These are phyloP conservation scores for Boletales sp. DNA, from an alignment of 768 basidiomycete genomes.

Conservation along the genomic window DNA sequence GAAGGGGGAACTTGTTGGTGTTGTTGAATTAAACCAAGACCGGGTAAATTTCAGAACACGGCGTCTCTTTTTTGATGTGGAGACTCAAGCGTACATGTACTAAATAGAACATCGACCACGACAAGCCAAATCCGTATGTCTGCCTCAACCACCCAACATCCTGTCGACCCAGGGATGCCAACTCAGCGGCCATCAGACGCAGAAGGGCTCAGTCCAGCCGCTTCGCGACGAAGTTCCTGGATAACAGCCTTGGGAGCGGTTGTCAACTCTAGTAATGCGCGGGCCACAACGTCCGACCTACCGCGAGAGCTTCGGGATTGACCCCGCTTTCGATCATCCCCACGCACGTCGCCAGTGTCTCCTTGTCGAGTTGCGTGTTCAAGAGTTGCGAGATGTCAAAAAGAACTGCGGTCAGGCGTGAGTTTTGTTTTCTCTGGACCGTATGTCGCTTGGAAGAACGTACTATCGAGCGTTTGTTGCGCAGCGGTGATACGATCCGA, in stretches of 20 bases:
- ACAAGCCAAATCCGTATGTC: slow-evolving; percentile 17
- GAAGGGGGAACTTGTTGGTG: background rate
- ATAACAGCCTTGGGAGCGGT: slow-evolving; percentile 62
- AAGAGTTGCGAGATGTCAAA: slow-evolving; percentile 86
- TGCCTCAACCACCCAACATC: slow-evolving; percentile 5
- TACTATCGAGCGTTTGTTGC: slow-evolving; percentile 69
- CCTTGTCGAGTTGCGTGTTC: slow-evolving; percentile 84
- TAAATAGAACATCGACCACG: slow-evolving; percentile 15
- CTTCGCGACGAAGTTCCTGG: slow-evolving; percentile 78
- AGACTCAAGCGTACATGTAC: background rate
- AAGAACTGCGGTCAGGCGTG: slow-evolving; percentile 49
- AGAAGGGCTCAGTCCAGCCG: slow-evolving; percentile 34
- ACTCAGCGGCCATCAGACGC: slow-evolving; percentile 25
- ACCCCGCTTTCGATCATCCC: slow-evolving; percentile 90
- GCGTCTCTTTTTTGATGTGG: background rate
- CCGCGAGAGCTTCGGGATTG: slow-evolving; percentile 89
- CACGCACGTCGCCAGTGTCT: slow-evolving; percentile 88
- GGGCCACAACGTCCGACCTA: slow-evolving; percentile 35
- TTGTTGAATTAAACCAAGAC: background rate
- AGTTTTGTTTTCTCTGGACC: background rate
- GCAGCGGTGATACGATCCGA: slow-evolving; percentile 59
- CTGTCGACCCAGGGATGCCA: background rate
- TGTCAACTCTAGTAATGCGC: slow-evolving; percentile 3
- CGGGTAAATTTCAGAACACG: slow-evolving; percentile 12
- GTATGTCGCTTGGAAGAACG: slow-evolving; percentile 26